Percentiles rank a stretch among this genome's conserved stretches.
These are phyloP conservation scores for Fonsecaea multimorphosa DNA, from an alignment of 2,329 filamentous ascomycete species.

Conservation along the genomic window DNA sequence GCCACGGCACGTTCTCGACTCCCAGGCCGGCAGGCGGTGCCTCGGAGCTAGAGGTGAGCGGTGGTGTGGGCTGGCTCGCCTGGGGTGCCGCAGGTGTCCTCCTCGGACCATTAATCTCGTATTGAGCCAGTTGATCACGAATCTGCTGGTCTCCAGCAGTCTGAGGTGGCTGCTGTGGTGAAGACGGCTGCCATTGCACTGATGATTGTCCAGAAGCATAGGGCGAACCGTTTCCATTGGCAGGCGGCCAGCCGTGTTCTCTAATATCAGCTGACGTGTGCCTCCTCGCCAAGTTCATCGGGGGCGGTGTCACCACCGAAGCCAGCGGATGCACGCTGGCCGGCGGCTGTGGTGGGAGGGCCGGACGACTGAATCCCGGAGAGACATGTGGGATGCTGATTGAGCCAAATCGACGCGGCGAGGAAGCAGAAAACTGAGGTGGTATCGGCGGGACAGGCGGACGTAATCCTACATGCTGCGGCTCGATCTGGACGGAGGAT, in stretches of 20 bases:
- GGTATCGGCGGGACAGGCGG: conserved; percentile 37
- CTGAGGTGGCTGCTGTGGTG: conserved; percentile 44
- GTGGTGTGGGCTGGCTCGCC: conserved; percentile 33
- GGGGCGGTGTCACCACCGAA: conserved; percentile 60
- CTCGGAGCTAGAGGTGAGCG: conserved; percentile 30
- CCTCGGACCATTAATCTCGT: conserved; percentile 66
- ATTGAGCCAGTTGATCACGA: conserved; percentile 67
- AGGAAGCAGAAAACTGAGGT: conserved; percentile 78
- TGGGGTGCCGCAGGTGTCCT: conserved; percentile 45
- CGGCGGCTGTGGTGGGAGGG: conserved; percentile 72
- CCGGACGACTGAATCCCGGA: conserved; percentile 73
- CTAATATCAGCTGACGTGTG: conserved; percentile 97
- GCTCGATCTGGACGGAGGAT: conserved; percentile 68
- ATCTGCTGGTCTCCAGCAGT: conserved; percentile 64
- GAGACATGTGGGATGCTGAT: conserved; percentile 75
- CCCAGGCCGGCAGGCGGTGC: conserved; percentile 34
- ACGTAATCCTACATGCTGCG: conserved; percentile 40
- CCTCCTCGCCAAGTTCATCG: conserved; percentile 74
- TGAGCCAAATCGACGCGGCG: conserved; percentile 83
- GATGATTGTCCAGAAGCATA: conserved; percentile 69
- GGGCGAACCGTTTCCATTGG: conserved; percentile 60
- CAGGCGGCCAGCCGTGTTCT: conserved; percentile 74
- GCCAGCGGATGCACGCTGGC: conserved; percentile 66
- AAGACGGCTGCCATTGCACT: conserved; percentile 68
- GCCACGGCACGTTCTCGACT: conserved; percentile 36